These are phyloP conservation scores for Acer yangbiense DNA, from an alignment of 345 rosid genomes.

Conservation along the genomic window DNA sequence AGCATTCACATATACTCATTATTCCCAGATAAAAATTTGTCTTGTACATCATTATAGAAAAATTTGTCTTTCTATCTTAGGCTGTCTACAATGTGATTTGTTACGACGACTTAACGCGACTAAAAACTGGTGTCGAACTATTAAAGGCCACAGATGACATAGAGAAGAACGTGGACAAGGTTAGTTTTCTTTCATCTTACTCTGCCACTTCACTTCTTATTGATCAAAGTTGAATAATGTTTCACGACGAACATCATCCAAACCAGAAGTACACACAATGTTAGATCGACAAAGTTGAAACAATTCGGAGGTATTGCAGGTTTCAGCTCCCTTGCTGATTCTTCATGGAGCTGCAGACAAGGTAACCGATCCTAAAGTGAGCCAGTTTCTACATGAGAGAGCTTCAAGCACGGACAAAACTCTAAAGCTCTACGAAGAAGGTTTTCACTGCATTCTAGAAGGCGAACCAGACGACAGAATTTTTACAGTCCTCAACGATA, in stretches of 20 bases:
- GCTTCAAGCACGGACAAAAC: constrained; percentile 86
- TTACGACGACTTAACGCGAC: constrained; percentile 57
- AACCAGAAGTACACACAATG: background rate
- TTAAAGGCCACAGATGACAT: constrained; percentile 71
- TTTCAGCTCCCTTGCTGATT: constrained; percentile 81
- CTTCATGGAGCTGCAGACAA: constrained; percentile 90
- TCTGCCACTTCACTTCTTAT: background rate
- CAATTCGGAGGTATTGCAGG: constrained; percentile 39
- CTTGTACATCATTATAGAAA: background rate
- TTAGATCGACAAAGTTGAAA: constrained; percentile 5
- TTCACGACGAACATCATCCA: background rate
- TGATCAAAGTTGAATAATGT: background rate
- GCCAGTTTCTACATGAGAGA: constrained; percentile 71
- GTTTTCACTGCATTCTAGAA: constrained; percentile 91
- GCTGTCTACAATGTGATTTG: constrained; percentile 75
- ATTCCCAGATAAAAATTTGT: background rate
- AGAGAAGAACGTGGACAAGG: constrained; percentile 70
- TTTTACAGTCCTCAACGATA: constrained; percentile 56
- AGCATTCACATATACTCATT: background rate
- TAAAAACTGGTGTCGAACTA: constrained; percentile 82
- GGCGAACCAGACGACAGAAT: constrained; percentile 85
- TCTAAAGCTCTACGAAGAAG: constrained; percentile 75
- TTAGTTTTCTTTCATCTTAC: constrained; percentile 15
- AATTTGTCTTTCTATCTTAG: constrained; percentile 34
- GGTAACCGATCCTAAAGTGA: constrained; percentile 82